phyloP scores from a whole-genome alignment of 2,329 filamentous ascomycete species.

The Hymenoscyphus fraxineus region DNA sequence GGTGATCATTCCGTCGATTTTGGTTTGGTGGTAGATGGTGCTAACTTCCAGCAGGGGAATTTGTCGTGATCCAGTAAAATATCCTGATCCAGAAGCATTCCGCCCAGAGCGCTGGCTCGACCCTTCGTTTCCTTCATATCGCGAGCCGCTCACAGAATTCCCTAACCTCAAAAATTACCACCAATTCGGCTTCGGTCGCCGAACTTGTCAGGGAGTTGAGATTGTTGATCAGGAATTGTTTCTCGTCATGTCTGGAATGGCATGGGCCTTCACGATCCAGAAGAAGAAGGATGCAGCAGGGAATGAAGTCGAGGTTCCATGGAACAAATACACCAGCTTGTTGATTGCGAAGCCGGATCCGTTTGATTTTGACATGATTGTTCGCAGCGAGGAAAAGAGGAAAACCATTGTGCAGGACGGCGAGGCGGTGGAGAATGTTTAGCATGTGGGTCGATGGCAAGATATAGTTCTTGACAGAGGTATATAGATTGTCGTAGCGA shows the following conservation, averaged over 20 bases:
- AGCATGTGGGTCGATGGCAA: not conserved
- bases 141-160: constrained; percentile 59
- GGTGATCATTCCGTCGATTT: constrained; percentile 36
- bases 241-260: constrained; percentile 44
- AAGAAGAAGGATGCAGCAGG: constrained; percentile 24
- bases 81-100: constrained; percentile 61
- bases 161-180: constrained; percentile 62
- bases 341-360: constrained; percentile 47
- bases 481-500: not conserved
- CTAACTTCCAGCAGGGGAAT: constrained; percentile 42
- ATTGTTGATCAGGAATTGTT: constrained; percentile 59
- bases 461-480: not conserved
- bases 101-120: constrained; percentile 61
- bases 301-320: constrained; percentile 19
- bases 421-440: not conserved
- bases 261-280: constrained; percentile 48
- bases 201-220: constrained; percentile 59
- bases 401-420: constrained; percentile 36
- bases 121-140: constrained; percentile 59
- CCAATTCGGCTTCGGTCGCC: constrained; percentile 61
- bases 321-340: constrained; percentile 25
- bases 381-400: constrained; percentile 40
- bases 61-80: constrained; percentile 54
- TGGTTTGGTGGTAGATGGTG: not conserved
- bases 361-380: constrained; percentile 45